These are phyloP conservation scores for Fusarium sp. DNA, from an alignment of 2,329 filamentous ascomycete species.

Conservation along the genomic window DNA sequence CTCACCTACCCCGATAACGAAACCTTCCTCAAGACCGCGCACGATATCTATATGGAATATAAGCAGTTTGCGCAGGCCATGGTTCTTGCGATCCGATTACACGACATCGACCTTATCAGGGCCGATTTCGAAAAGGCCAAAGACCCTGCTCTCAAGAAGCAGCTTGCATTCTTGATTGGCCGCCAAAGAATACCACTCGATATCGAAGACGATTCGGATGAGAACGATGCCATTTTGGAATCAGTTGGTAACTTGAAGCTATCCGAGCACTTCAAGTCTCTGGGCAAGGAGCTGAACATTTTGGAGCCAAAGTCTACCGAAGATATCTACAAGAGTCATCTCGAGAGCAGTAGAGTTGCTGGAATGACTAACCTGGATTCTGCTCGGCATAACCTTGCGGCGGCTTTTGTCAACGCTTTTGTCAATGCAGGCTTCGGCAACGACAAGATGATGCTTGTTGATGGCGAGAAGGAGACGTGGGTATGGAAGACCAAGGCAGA, in stretches of 20 bases:
- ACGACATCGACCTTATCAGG: conserved; percentile 86
- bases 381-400: conserved; percentile 93
- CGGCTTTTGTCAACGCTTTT: conserved; percentile 96
- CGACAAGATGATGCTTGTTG: conserved; percentile 97
- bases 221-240: conserved; percentile 81
- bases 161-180: conserved; percentile 92
- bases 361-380: conserved; percentile 96
- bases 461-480: conserved; percentile 91
- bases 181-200: conserved; percentile 91
- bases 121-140: conserved; percentile 83
- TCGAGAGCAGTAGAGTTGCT: conserved; percentile 93
- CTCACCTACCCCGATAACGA: conserved; percentile 98
- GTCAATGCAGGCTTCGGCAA: conserved; percentile 95
- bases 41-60: conserved; percentile 93
- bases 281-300: conserved; percentile 97
- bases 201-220: conserved; percentile 72
- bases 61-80: conserved; percentile 95
- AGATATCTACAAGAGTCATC: conserved; percentile 99
- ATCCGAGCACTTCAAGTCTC: conserved; percentile 90
- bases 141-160: conserved; percentile 88
- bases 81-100: conserved; percentile 91
- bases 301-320: conserved; percentile 96
- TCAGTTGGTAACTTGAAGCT: conserved; percentile 90
- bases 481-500: conserved; percentile 99
- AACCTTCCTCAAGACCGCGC: conserved; percentile 91